A percentile compares a stretch with the other conserved stretches of the same genome.
Evolutionary conservation across 2,329 filamentous ascomycete species (phyloP).

Genomic region (Ophiostoma sp.): DNA sequence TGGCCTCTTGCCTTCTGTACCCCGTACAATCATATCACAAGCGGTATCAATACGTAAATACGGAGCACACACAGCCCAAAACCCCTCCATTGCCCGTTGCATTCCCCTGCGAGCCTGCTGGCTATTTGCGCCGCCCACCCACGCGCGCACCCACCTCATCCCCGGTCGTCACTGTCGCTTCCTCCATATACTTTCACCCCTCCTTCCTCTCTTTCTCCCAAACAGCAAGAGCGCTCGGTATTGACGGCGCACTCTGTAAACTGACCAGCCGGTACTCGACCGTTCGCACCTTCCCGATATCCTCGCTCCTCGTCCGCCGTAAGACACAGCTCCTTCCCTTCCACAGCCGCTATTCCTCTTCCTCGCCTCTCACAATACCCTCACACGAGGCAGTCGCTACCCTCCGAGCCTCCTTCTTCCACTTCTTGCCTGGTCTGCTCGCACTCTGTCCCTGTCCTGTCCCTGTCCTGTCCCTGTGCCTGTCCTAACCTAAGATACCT

Average conservation of each 20-base stretch:
- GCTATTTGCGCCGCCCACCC: constrained; percentile 1
- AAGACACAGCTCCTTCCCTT: neutral
- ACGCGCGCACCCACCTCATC: constrained; percentile 3
- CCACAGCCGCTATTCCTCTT: neutral
- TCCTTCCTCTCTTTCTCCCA: constrained; percentile 9
- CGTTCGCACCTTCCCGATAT: neutral
- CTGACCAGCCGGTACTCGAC: neutral
- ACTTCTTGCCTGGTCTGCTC: neutral
- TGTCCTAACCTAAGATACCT: neutral
- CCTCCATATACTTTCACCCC: neutral
- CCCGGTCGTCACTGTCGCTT: neutral
- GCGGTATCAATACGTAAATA: neutral
- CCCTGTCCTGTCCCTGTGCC: neutral
- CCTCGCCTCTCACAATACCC: neutral
- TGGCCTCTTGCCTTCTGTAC: neutral
- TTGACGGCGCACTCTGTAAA: neutral
- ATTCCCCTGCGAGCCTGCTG: neutral
- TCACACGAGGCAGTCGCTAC: too few relatives aligned
- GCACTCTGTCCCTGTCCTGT: neutral
- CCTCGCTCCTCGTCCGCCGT: neutral
- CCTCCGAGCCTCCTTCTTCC: neutral
- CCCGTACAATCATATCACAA: neutral
- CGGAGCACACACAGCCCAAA: neutral
- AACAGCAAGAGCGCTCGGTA: constrained; percentile 8
- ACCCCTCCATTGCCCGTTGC: neutral